A percentile compares a stretch with the other conserved stretches of the same genome.
Evolutionary conservation across 2,329 filamentous ascomycete genomes (phyloP).

Genomic region (Rhynchosporium secalis): DNA sequence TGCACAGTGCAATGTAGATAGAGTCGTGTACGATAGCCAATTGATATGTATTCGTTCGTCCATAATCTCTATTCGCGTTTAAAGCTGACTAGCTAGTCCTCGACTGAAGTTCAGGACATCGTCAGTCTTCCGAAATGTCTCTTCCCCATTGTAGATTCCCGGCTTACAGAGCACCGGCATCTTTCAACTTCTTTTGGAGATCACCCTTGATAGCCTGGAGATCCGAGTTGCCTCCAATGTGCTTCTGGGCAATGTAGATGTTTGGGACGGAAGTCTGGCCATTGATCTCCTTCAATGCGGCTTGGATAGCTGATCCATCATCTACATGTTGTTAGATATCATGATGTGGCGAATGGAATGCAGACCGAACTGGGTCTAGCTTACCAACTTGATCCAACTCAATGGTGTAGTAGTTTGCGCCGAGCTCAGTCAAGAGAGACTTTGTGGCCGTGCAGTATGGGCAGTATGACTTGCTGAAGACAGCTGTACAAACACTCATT

Average conservation of each 20-base stretch:
- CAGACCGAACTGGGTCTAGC: conserved; percentile 40
- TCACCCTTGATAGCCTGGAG: conserved; percentile 67
- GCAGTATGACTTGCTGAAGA: conserved; percentile 98
- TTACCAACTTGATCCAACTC: conserved; percentile 85
- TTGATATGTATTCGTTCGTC: conserved; percentile 4
- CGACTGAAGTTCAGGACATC: neutral
- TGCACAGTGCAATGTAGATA: neutral
- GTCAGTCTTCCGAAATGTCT: conserved; percentile 4
- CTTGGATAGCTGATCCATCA: conserved; percentile 81
- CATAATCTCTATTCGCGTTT: neutral
- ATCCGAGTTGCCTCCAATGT: conserved; percentile 96
- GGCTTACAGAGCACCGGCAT: conserved; percentile 60
- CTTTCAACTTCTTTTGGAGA: conserved; percentile 63
- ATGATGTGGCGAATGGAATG: too few relatives aligned
- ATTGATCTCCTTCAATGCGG: conserved; percentile 76
- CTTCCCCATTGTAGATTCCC: conserved; percentile 16
- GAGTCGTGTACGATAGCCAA: conserved; percentile 1
- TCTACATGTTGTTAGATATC: conserved; percentile 48
- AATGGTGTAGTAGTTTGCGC: conserved; percentile 71
- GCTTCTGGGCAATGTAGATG: conserved; percentile 86
- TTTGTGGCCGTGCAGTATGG: conserved; percentile 87
- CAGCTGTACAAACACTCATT: conserved; percentile 53
- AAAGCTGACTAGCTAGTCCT: neutral
- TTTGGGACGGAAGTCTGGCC: conserved; percentile 91
- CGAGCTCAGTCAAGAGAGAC: conserved; percentile 65